Percentiles rank a stretch among this genome's conserved stretches.
Evolutionary conservation across 371 early-diverging fungal species (phyloP).

Genomic region (Syncephalastrum monosporum): DNA sequence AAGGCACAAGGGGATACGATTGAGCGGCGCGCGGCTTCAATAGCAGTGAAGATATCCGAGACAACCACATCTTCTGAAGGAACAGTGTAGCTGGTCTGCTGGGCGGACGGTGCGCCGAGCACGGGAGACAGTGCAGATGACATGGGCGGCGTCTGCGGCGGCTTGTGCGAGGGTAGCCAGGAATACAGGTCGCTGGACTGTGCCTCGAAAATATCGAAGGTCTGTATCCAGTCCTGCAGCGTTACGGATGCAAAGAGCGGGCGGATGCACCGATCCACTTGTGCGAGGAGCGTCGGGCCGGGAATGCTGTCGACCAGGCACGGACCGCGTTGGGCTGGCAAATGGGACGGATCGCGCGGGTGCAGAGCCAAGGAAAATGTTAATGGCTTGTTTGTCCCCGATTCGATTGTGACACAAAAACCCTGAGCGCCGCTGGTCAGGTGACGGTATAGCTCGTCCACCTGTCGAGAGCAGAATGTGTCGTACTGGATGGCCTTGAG

Average conservation of each 20-base stretch:
- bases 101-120: slow-evolving; percentile 25
- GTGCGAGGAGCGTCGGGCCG: slow-evolving; percentile 30
- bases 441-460: slow-evolving; percentile 31
- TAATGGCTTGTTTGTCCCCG: slow-evolving; percentile 15
- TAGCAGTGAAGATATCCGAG: slow-evolving; percentile 67
- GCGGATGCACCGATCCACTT: slow-evolving; percentile 32
- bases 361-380: slow-evolving; percentile 22
- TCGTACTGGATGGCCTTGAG: slow-evolving; percentile 34
- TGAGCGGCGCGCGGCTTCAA: slow-evolving; percentile 51
- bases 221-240: slow-evolving; percentile 72
- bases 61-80: slow-evolving; percentile 54
- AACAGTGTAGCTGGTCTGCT: slow-evolving; percentile 27
- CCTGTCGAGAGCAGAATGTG: slow-evolving; percentile 18
- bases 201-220: slow-evolving; percentile 68
- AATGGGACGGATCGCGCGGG: no score
- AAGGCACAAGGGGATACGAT: slow-evolving; percentile 38
- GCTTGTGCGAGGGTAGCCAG: slow-evolving; percentile 69
- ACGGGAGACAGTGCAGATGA: slow-evolving; percentile 40
- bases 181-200: slow-evolving; percentile 71
- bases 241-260: slow-evolving; percentile 59
- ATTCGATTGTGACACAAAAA: slow-evolving; percentile 19
- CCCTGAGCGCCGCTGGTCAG: slow-evolving; percentile 22
- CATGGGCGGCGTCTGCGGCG: slow-evolving; percentile 33
- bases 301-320: slow-evolving; percentile 27
- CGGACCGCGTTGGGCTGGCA: slow-evolving; percentile 13